Evolutionary conservation across 192 early-diverging fungal species (phyloP).

Genomic region (Podila epigama): DNA sequence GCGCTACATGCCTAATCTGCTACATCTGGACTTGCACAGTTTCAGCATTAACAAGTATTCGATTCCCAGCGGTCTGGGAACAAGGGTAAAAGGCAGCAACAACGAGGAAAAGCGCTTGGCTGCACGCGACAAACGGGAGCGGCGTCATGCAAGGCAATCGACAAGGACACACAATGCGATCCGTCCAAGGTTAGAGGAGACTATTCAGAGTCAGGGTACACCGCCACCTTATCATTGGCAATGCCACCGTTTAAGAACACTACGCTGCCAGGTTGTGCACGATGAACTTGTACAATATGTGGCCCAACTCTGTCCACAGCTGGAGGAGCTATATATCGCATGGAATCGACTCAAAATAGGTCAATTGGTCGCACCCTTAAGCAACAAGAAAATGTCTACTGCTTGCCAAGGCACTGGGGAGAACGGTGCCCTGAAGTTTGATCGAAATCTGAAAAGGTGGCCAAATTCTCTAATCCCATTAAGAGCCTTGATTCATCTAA

Average conservation of each 20-base stretch:
- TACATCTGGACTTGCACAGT: background rate
- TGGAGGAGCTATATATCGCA: background rate
- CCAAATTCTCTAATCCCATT: background rate
- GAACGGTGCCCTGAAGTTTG: too few relatives aligned
- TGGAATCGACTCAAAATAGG: background rate
- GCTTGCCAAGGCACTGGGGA: too few relatives aligned
- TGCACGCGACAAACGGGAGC: too few relatives aligned
- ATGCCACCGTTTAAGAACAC: background rate
- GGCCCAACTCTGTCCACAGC: background rate
- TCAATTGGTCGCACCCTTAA: background rate
- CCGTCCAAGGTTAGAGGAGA: too few relatives aligned
- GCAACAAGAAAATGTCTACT: background rate
- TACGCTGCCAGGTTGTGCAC: background rate
- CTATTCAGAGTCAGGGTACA: too few relatives aligned
- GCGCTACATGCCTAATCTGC: conserved; percentile 1
- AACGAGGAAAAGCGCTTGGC: too few relatives aligned
- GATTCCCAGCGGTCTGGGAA: too few relatives aligned
- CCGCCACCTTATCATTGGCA: background rate
- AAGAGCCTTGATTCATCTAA: background rate
- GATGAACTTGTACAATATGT: background rate
- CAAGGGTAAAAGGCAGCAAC: too few relatives aligned
- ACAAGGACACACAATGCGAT: too few relatives aligned
- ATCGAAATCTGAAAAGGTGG: too few relatives aligned
- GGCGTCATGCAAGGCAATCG: too few relatives aligned
- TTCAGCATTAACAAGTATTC: background rate